phyloP scores from a whole-genome alignment of 352 stramenopile species.

The Globisporangium radiosum region DNA sequence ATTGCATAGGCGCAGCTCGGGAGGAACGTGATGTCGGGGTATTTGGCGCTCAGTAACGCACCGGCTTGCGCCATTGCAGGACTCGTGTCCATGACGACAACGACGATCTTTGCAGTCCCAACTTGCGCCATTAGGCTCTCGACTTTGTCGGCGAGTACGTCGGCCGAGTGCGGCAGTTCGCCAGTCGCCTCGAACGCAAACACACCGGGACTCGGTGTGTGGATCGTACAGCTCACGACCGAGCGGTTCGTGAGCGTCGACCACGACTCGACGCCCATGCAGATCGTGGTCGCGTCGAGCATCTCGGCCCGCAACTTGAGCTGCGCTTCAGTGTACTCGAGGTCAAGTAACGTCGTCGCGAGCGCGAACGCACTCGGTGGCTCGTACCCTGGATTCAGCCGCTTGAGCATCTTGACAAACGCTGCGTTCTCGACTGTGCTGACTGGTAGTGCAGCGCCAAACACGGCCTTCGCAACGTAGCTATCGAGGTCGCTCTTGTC shows the following conservation, averaged over 20 bases:
- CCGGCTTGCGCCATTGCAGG: conserved; percentile 50
- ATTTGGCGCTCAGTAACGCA: conserved; percentile 41
- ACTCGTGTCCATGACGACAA: conserved; percentile 51
- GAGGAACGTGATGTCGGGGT: conserved; percentile 53
- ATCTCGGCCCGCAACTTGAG: conserved; percentile 51
- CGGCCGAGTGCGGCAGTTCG: conserved; percentile 30
- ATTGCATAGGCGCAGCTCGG: conserved; percentile 57
- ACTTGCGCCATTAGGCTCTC: conserved; percentile 57
- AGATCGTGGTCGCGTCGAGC: conserved; percentile 38
- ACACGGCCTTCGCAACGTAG: conserved; percentile 51
- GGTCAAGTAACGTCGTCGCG: conserved; percentile 41
- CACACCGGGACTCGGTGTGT: conserved; percentile 39
- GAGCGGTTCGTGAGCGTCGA: conserved; percentile 28
- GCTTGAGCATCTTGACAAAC: conserved; percentile 63
- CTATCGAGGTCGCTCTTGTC: conserved; percentile 51
- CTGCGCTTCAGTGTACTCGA: conserved; percentile 58
- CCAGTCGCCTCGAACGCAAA: conserved; percentile 60
- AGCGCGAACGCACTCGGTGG: conserved; percentile 41
- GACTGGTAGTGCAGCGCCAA: conserved; percentile 46
- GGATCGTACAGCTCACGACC: conserved; percentile 50
- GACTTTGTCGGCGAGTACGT: conserved; percentile 48
- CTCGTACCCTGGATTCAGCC: conserved; percentile 42
- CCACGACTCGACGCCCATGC: conserved; percentile 53
- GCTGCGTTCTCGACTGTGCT: conserved; percentile 43
- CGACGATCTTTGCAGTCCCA: conserved; percentile 41